Conservation (phyloP, 1,139 yeast species). For the Wickerhamiella pararugosa region DNA sequence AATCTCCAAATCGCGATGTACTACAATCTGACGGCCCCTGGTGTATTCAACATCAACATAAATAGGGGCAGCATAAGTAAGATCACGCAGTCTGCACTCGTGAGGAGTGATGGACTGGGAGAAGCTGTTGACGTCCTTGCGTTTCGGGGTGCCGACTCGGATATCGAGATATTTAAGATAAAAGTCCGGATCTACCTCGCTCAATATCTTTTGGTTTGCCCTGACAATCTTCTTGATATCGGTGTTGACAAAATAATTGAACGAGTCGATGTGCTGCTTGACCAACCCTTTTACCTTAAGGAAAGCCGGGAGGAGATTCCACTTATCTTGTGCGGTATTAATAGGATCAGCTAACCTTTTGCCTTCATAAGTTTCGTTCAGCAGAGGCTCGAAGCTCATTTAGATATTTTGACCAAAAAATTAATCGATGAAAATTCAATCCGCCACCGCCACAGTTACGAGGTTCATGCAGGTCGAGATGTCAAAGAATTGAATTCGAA, state of each 20-base stretch:
- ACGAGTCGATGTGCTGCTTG: constrained; percentile 92
- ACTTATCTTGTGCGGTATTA: constrained; percentile 79
- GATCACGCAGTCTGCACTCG: constrained; percentile 87
- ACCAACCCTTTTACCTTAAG: constrained; percentile 90
- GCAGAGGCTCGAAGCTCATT: constrained; percentile 23
- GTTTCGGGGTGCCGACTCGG: constrained; percentile 47
- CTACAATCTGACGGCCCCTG: constrained; percentile 79
- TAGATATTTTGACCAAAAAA: background rate
- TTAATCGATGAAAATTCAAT: too few species aligned
- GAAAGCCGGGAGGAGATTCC: constrained; percentile 93
- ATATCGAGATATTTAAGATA: constrained; percentile 84
- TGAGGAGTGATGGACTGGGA: constrained; percentile 58
- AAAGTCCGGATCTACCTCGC: constrained; percentile 96
- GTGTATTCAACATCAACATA: constrained; percentile 96
- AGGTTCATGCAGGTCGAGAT: too few species aligned
- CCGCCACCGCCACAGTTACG: too few species aligned
- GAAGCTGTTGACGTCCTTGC: constrained; percentile 37
- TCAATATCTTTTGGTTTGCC: constrained; percentile 77
- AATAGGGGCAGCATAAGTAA: constrained; percentile 92
- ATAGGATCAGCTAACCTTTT: constrained; percentile 76
- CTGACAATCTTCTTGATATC: constrained; percentile 82
- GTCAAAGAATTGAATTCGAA: too few species aligned
- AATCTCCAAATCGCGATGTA: constrained; percentile 80
- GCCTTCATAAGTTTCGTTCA: constrained; percentile 74
- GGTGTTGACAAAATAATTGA: constrained; percentile 85